phyloP scores from a whole-genome alignment of 352 stramenopile species.

The Globisporangium megalacanthum region DNA sequence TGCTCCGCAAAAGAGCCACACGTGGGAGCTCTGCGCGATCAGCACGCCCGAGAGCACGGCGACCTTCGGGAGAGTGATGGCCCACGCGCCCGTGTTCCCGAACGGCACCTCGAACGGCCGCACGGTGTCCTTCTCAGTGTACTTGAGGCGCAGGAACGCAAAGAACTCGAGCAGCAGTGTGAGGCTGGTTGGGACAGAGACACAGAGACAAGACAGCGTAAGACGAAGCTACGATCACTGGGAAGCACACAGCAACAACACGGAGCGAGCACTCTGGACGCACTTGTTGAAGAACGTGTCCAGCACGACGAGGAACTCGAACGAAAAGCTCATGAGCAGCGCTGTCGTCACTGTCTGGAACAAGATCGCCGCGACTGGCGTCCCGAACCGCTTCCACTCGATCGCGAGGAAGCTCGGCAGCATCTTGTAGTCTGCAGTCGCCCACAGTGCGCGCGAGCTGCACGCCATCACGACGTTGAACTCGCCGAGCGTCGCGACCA shows the following conservation, averaged over 20 bases:
- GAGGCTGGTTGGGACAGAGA: slow-evolving; percentile 17
- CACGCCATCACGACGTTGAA: slow-evolving; percentile 87
- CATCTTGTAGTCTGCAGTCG: slow-evolving; percentile 83
- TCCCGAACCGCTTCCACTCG: slow-evolving; percentile 75
- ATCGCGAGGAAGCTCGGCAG: slow-evolving; percentile 50
- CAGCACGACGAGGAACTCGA: slow-evolving; percentile 73
- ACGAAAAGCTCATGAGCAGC: slow-evolving; percentile 83
- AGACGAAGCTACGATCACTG: background rate
- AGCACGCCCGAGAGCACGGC: slow-evolving; percentile 69
- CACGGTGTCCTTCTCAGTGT: slow-evolving; percentile 67
- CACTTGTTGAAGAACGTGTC: slow-evolving; percentile 89
- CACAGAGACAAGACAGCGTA: background rate
- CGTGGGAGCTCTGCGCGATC: slow-evolving; percentile 49
- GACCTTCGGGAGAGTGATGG: slow-evolving; percentile 79
- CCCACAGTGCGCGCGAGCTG: slow-evolving; percentile 75
- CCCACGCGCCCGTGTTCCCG: slow-evolving; percentile 61
- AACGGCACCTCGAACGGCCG: slow-evolving; percentile 74
- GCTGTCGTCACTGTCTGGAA: slow-evolving; percentile 72
- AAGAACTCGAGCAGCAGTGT: slow-evolving; percentile 83
- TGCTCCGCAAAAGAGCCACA: slow-evolving; percentile 68
- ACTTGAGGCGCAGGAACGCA: slow-evolving; percentile 79
- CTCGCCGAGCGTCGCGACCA: slow-evolving; percentile 76
- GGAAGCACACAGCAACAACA: background rate
- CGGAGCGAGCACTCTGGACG: slow-evolving; percentile 8
- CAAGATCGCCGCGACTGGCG: slow-evolving; percentile 67